A percentile compares a stretch with the other conserved stretches of the same genome.
phyloP scores from a whole-genome alignment of 2,329 filamentous ascomycete species.

The Cytospora paraplurivora region DNA sequence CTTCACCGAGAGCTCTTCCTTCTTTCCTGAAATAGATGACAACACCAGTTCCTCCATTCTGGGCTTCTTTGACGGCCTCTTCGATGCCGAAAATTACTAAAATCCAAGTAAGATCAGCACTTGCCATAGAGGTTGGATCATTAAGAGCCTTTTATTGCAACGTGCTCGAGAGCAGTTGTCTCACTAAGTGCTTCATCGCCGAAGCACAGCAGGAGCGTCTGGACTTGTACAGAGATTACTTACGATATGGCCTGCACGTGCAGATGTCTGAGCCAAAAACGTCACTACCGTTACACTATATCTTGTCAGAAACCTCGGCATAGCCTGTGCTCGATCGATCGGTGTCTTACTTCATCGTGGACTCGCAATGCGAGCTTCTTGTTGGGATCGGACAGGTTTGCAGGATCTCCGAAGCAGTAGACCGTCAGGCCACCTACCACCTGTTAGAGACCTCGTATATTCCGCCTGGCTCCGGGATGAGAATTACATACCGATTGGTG shows the following conservation, averaged over 20 bases:
- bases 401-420: slow-evolving; percentile 94
- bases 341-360: slow-evolving; percentile 59
- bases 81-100: slow-evolving; percentile 88
- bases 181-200: background rate
- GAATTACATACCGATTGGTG: slow-evolving; percentile 70
- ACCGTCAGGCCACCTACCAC: slow-evolving; percentile 78
- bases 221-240: slow-evolving; percentile 2
- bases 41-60: slow-evolving; percentile 88
- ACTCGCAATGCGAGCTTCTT: slow-evolving; percentile 81
- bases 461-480: background rate
- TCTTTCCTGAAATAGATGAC: slow-evolving; percentile 99
- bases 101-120: background rate
- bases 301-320: slow-evolving; percentile 4
- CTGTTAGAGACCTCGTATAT: slow-evolving; percentile 31
- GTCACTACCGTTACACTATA: slow-evolving; percentile 87
- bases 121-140: background rate
- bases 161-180: background rate
- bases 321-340: background rate
- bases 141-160: too few relatives aligned
- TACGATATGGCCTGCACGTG: slow-evolving; percentile 83
- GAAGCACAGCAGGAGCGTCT: background rate
- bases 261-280: slow-evolving; percentile 98
- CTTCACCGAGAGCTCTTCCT: slow-evolving; percentile 89
- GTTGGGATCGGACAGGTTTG: slow-evolving; percentile 87
- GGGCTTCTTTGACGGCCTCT: slow-evolving; percentile 95